phyloP scores from a whole-genome alignment of 2,329 filamentous ascomycete genomes.

The Fusarium oxysporum region DNA sequence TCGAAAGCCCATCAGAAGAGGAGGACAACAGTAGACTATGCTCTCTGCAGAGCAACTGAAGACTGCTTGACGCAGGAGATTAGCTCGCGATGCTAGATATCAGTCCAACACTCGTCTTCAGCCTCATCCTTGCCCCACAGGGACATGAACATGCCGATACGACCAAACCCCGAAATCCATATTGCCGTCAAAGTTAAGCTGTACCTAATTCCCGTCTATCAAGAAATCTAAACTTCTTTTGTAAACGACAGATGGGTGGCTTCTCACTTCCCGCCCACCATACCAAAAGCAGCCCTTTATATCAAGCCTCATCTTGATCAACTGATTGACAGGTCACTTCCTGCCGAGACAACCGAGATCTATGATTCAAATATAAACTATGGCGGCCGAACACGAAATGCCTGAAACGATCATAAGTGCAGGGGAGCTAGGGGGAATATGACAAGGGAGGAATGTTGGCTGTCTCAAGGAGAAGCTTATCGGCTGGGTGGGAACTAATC shows the following conservation, averaged over 20 bases:
- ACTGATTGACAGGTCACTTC: background rate
- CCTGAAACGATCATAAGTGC: background rate
- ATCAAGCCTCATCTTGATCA: background rate
- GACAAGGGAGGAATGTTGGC: slow-evolving; percentile 15
- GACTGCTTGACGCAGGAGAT: background rate
- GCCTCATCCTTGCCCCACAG: background rate
- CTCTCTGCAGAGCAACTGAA: background rate
- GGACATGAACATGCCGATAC: background rate
- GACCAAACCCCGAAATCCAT: background rate
- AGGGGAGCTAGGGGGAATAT: background rate
- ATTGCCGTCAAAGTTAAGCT: background rate
- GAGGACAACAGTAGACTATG: too few relatives aligned
- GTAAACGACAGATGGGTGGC: background rate
- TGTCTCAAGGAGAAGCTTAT: background rate
- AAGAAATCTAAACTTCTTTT: background rate
- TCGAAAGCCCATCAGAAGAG: background rate
- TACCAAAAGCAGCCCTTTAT: background rate
- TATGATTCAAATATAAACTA: background rate
- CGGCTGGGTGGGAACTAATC: background rate
- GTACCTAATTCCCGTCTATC: fast-evolving
- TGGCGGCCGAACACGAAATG: background rate
- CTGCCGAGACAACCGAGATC: background rate
- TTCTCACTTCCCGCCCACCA: background rate
- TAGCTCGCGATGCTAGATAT: background rate
- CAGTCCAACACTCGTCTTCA: background rate